Base-by-base conservation (phyloP, 306 rosid genomes). In the Rosa rugosa region DNA sequence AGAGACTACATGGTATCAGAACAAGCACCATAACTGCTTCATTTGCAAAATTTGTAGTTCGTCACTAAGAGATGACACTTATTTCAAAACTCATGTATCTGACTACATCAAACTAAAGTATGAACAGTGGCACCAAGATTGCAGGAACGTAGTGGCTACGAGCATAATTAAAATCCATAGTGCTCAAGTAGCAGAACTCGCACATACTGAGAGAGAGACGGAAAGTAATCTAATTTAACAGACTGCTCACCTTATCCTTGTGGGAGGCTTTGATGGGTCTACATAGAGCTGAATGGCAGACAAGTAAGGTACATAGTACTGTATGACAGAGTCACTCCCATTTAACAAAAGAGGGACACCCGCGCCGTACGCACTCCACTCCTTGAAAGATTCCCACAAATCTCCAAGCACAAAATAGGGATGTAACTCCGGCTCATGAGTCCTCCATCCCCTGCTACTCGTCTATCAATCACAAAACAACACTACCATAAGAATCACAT, bases 301-400 rank as follows among this genome's bases (percentile, higher is more conserved):
- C 89, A 94, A 88, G 76, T 88, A 91, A 8, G 92, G 97, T 70
- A 90, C 95, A 63, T 90, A 94, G 83, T 91, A 94, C 88, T 94
- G 98, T 22, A 88, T 82, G 23, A 94, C 98, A 7, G 97, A 91
- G 81, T 91, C 92, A 75, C 82, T 86, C 67, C 97, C 97, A 83
- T 89, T 85, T 84, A 93, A 84, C 82, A 91, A 68, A 64, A 91
- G 84, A 42, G 98, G 97, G 23, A 91, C 97, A 69, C 96, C 98
- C 0, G 91, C 92, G 31, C 98, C 98, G 62, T 89, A 94, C 7
- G 94, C 97, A 69, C 98, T 94, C 97, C 97, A 91, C 74, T 93
- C 98, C 83, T 86, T 89, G 75, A 86, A 94, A 10, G 97, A 90
- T 27, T 90, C 97, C 98, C 96, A 94, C 70, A 94, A 82, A 77